phyloP scores from a whole-genome alignment of 345 rosid genomes.

The Adansonia digitata region DNA sequence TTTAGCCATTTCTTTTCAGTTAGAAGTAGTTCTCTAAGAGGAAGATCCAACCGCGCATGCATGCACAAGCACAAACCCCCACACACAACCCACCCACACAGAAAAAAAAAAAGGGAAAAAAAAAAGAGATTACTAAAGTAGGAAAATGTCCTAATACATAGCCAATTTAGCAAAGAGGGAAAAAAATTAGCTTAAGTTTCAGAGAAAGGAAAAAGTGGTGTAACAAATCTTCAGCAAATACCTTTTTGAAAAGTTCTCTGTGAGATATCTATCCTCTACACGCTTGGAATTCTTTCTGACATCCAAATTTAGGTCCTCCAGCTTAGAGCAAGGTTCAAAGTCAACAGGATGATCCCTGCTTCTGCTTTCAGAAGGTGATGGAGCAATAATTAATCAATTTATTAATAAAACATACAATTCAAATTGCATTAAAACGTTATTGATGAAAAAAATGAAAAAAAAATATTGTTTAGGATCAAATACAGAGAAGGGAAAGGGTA shows the following conservation, averaged over 20 bases:
- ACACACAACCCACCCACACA: background rate
- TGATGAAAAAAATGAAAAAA: background rate
- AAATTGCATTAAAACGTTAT: background rate
- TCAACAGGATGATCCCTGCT: constrained; percentile 43
- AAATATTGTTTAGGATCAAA: background rate
- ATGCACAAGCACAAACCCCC: background rate
- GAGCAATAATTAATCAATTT: constrained; percentile 2
- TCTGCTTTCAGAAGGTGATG: constrained; percentile 23
- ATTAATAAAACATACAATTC: constrained; percentile 1
- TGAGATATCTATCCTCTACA: constrained; percentile 25
- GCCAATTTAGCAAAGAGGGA: background rate
- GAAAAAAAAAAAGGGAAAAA: background rate
- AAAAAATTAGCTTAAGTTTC: background rate
- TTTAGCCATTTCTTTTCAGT: background rate
- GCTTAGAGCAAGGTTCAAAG: constrained; percentile 72
- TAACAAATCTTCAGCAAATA: constrained; percentile 15
- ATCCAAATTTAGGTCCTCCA: constrained; percentile 69
- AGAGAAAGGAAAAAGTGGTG: background rate
- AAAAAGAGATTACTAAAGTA: background rate
- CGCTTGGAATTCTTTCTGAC: constrained; percentile 43
- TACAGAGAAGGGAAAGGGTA: background rate
- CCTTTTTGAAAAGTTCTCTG: constrained; percentile 35
- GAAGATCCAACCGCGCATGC: background rate
- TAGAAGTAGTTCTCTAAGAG: background rate
- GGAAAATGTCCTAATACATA: background rate